Evolutionary conservation across 495 filamentous ascomycete species (phyloP).

Genomic region (Letharia lupina): DNA sequence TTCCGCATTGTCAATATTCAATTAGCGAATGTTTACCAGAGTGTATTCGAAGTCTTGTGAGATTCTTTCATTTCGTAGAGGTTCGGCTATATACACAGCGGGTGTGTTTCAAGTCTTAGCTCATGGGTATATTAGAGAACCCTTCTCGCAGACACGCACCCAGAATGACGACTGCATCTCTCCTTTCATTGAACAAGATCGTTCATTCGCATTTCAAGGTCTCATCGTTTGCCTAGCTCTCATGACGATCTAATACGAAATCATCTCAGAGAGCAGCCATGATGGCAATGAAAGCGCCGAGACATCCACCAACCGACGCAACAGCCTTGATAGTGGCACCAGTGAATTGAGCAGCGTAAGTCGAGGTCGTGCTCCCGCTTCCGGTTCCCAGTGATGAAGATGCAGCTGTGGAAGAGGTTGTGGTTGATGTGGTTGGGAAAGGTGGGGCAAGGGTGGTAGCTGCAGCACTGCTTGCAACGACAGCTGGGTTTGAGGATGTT

Average conservation of each 20-base stretch:
- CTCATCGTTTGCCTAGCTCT: background rate
- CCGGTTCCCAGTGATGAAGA: background rate
- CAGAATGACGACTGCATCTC: background rate
- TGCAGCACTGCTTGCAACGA: slow-evolving; percentile 6
- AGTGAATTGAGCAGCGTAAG: slow-evolving; percentile 13
- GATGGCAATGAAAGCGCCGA: slow-evolving; percentile 9
- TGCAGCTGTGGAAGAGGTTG: slow-evolving; percentile 3
- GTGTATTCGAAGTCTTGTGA: background rate
- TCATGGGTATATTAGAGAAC: background rate
- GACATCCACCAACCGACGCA: slow-evolving; percentile 9
- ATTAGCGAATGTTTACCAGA: background rate
- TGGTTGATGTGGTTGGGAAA: slow-evolving; percentile 11
- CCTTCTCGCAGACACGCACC: background rate
- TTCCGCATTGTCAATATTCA: background rate
- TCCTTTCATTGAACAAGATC: background rate
- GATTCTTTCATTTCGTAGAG: background rate
- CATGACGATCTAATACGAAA: background rate
- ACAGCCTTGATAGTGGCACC: slow-evolving; percentile 13
- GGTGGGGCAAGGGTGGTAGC: slow-evolving; percentile 5
- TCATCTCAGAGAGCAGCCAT: background rate
- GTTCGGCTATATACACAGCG: background rate
- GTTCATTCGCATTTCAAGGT: background rate
- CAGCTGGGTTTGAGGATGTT: slow-evolving; percentile 4
- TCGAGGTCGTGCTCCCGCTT: background rate
- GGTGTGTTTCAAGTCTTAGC: background rate